Percentiles rank a stretch among this genome's conserved stretches.
phyloP scores from a whole-genome alignment of 352 stramenopile genomes.

The Globisporangium viniferum region DNA sequence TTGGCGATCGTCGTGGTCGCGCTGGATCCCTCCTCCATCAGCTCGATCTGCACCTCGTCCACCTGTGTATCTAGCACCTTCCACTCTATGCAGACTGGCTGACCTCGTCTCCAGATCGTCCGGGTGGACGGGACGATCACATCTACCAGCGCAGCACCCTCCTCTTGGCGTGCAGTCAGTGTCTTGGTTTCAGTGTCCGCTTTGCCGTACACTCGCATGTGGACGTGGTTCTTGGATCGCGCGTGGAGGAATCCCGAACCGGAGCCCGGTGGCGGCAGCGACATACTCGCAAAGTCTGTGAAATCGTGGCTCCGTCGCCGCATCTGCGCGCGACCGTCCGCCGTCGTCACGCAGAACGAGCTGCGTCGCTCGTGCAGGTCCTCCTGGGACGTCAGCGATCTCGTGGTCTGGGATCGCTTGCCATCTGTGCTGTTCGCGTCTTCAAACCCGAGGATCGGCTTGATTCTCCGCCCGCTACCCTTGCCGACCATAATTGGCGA shows the following conservation, averaged over 20 bases:
- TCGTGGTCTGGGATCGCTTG: conserved; percentile 12
- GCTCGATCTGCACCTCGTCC: conserved; percentile 55
- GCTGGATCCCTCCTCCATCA: conserved; percentile 58
- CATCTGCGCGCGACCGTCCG: conserved; percentile 39
- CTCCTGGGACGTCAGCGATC: conserved; percentile 37
- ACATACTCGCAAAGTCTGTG: conserved; percentile 28
- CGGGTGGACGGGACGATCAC: conserved; percentile 34
- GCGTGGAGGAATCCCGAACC: conserved; percentile 13
- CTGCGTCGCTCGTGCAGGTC: conserved; percentile 35
- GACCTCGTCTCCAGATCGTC: conserved; percentile 73
- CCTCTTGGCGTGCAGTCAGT: conserved; percentile 28
- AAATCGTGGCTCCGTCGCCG: conserved; percentile 47
- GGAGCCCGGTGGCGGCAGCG: conserved; percentile 18
- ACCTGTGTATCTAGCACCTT: conserved; percentile 53
- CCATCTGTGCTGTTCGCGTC: conserved; percentile 21
- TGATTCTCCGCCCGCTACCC: conserved; percentile 2
- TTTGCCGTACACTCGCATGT: conserved; percentile 61
- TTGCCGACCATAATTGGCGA: conserved; percentile 11
- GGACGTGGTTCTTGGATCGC: conserved; percentile 33
- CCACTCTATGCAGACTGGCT: conserved; percentile 73
- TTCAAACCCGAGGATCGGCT: conserved; percentile 14
- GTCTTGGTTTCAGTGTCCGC: conserved; percentile 20
- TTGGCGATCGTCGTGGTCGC: conserved; percentile 65
- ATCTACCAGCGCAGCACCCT: conserved; percentile 39
- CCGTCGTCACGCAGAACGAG: conserved; percentile 43